phyloP scores from a whole-genome alignment of 805 yeast genomes.

The Monosporozyma siamensis region DNA sequence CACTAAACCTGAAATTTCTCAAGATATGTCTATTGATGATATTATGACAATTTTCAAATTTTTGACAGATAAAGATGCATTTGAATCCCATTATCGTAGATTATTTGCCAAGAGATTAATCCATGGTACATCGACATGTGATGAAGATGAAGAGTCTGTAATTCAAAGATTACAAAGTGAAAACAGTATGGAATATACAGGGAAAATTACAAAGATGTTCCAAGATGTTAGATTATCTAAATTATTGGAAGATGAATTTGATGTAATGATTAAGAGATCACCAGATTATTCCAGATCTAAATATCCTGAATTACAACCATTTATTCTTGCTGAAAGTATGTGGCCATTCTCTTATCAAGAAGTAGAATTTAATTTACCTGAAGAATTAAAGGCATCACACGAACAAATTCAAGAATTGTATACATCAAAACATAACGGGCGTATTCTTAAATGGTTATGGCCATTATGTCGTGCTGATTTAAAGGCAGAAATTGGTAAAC shows the following conservation, averaged over 20 bases:
- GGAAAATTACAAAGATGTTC: constrained; percentile 92
- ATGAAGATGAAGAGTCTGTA: constrained; percentile 69
- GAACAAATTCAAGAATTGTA: constrained; percentile 63
- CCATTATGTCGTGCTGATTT: constrained; percentile 86
- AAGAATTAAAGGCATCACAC: constrained; percentile 53
- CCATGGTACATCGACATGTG: constrained; percentile 75
- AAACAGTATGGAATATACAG: constrained; percentile 86
- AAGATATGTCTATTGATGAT: constrained; percentile 73
- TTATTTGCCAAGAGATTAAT: constrained; percentile 82
- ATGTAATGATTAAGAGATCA: constrained; percentile 23
- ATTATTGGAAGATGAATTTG: constrained; percentile 48
- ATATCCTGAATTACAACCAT: constrained; percentile 53
- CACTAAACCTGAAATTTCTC: constrained; percentile 58
- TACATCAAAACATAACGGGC: constrained; percentile 67
- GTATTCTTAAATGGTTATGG: constrained; percentile 94
- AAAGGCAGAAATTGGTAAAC: constrained; percentile 72
- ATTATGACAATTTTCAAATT: constrained; percentile 81
- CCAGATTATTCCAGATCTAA: constrained; percentile 25
- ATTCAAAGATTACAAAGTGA: constrained; percentile 81
- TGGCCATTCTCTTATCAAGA: constrained; percentile 58
- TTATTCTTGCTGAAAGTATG: constrained; percentile 77
- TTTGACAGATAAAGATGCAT: constrained; percentile 88
- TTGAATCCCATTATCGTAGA: constrained; percentile 87
- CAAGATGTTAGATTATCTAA: constrained; percentile 82
- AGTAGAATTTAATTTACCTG: constrained; percentile 52